Evolutionary conservation across 2,329 filamentous ascomycete species (phyloP).

Genomic region (Apiospora saccharicola): DNA sequence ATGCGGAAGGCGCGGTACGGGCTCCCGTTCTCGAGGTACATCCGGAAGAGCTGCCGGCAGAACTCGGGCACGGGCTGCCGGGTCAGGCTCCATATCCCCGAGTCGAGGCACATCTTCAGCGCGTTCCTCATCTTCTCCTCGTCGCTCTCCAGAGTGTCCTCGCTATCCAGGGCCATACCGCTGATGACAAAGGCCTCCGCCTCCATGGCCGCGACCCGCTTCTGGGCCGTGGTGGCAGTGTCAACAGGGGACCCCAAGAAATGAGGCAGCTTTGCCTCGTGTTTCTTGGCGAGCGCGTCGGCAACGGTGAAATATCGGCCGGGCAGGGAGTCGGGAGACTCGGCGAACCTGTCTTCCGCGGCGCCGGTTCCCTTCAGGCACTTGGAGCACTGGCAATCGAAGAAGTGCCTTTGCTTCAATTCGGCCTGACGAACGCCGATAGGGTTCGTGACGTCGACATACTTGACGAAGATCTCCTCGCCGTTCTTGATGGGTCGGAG

Average conservation of each 20-base stretch:
- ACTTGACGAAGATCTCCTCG: conserved; percentile 58
- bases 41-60: conserved; percentile 34
- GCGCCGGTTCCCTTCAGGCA: conserved; percentile 49
- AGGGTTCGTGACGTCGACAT: conserved; percentile 55
- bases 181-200: conserved; percentile 35
- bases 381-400: conserved; percentile 55
- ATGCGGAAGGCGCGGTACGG: conserved; percentile 36
- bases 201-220: conserved; percentile 36
- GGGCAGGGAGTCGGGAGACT: conserved; percentile 32
- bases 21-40: conserved; percentile 34
- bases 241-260: conserved; percentile 26
- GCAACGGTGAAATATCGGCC: conserved; percentile 31
- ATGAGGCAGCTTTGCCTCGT: conserved; percentile 30
- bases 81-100: conserved; percentile 38
- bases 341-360: conserved; percentile 49
- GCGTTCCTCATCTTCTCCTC: conserved; percentile 32
- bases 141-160: conserved; percentile 28
- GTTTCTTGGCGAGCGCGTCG: conserved; percentile 31
- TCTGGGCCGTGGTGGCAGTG: conserved; percentile 30
- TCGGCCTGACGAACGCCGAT: conserved; percentile 52
- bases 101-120: conserved; percentile 38
- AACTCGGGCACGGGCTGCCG: conserved; percentile 38
- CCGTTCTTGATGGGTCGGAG: conserved; percentile 53
- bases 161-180: conserved; percentile 10
- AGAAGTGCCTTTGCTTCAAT: conserved; percentile 54